These are phyloP conservation scores for Diddensiella santjacobensis DNA, from an alignment of 805 yeast genomes.

Conservation along the genomic window DNA sequence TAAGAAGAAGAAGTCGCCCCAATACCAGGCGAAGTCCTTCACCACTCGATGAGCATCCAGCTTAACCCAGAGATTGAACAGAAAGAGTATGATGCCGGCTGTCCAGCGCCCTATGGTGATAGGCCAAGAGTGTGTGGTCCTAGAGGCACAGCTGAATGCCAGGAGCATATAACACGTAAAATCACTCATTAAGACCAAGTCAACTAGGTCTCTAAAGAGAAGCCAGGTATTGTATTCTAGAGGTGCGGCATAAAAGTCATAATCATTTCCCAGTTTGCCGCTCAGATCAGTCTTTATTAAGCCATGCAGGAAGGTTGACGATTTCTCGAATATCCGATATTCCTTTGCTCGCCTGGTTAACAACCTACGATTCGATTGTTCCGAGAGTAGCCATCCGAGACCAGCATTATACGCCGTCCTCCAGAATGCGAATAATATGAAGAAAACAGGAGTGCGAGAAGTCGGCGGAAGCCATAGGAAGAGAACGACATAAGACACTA, in stretches of 20 bases:
- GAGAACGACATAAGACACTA: conserved; percentile 35
- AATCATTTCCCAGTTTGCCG: conserved; percentile 42
- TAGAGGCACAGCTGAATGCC: conserved; percentile 44
- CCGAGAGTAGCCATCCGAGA: conserved; percentile 64
- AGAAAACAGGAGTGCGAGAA: conserved; percentile 39
- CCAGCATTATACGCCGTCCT: conserved; percentile 73
- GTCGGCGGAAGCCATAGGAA: conserved; percentile 27
- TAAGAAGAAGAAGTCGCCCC: conserved; percentile 90
- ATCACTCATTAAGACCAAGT: conserved; percentile 79
- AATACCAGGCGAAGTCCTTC: conserved; percentile 89
- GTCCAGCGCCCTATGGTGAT: conserved; percentile 49
- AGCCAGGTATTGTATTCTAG: conserved; percentile 82
- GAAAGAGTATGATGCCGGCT: conserved; percentile 56
- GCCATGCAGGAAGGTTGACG: conserved; percentile 35
- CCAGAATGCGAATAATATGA: conserved; percentile 66
- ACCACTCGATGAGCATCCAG: conserved; percentile 84
- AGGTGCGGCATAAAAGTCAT: conserved; percentile 46
- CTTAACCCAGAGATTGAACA: conserved; percentile 81
- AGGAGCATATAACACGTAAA: conserved; percentile 69
- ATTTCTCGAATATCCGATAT: conserved; percentile 42
- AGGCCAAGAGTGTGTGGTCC: conserved; percentile 41
- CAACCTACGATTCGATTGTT: conserved; percentile 57
- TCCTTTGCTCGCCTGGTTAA: conserved; percentile 51
- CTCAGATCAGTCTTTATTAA: conserved; percentile 45
- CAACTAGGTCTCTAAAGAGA: conserved; percentile 72